Evolutionary conservation across 768 basidiomycete species (phyloP), one percentile per base, ranked within the genome.

Genomic region (Fistulinella prunicolor): DNA sequence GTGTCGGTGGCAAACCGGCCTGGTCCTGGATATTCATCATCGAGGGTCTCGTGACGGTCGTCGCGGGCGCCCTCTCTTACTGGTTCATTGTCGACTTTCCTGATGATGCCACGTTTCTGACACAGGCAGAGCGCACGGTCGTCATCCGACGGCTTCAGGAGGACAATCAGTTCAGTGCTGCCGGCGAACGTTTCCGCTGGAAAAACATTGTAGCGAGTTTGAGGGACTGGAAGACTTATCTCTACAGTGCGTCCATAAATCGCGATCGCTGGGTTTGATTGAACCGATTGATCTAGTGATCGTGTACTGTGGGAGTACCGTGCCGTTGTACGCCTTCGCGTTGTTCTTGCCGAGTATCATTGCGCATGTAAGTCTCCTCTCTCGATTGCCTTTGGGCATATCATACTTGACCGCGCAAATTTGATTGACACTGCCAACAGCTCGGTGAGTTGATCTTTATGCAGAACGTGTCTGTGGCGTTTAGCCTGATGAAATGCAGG

Each of bases 71-170:
- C 20, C 62, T 72, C 9, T 88, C 86, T 2, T 89, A 82, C 70
- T 90, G 78, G 76, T 80, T 90, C 59, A 80, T 90, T 49, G 82
- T 88, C 57, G 89, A 90, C 61, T 91, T 90, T 67, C 88, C 89
- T 3, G 86, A 90, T 56, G 86, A 81, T 1, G 88, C 87, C 22
- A 85, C 77, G 54, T 90, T 89, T 70, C 72, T 91, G 6, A 76
- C 75, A n/a, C 83, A 86, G 55, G 76, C 70, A 3, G 88, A 90
- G 66, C 73, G 85, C 24, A 81, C 80, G 8, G 72, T 83, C 17
- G 75, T 87, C 43, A 73, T 89, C 44, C 75, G 81, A 20, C 72
- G 85, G 17, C 70, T 90, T 29, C 83, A 89, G 60, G 59, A 66
- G 12, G 84, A 88, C 59, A 74, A 81, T 52, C 82, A 86, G 60